phyloP scores from a whole-genome alignment of 2,329 filamentous ascomycete genomes.

The Pseudogymnoascus sp. region DNA sequence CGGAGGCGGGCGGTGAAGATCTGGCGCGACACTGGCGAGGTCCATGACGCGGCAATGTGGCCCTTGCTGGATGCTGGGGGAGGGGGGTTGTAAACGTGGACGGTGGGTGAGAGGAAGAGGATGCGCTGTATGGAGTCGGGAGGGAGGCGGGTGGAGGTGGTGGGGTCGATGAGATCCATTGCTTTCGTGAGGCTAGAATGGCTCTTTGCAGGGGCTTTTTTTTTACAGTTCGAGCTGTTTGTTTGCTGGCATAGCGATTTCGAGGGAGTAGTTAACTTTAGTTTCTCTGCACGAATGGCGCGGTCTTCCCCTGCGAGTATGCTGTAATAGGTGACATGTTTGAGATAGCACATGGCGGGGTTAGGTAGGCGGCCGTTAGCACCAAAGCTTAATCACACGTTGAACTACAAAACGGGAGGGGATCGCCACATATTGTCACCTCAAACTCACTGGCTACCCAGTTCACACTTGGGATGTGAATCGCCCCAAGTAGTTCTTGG shows the following conservation, averaged over 20 bases:
- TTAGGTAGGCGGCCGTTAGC: not conserved
- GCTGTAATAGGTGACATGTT: not conserved
- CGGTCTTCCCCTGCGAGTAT: not conserved
- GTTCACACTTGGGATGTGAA: not conserved
- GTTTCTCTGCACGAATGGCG: not conserved
- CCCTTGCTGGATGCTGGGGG: slow-evolving; percentile 70
- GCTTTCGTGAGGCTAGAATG: not conserved
- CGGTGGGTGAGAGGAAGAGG: slow-evolving; percentile 64
- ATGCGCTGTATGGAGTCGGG: slow-evolving; percentile 75
- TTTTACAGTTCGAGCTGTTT: not conserved
- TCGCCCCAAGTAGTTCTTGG: not conserved
- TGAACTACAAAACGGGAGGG: not conserved
- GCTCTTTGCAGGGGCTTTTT: no score
- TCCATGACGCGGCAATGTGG: slow-evolving; percentile 72
- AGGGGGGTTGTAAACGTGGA: slow-evolving; percentile 84
- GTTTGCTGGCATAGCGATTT: not conserved
- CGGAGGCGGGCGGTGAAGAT: slow-evolving; percentile 83
- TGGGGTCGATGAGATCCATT: slow-evolving; percentile 48
- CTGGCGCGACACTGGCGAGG: slow-evolving; percentile 56
- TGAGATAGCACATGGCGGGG: not conserved
- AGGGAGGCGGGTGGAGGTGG: slow-evolving; percentile 60
- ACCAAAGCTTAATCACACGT: not conserved
- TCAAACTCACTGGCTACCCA: not conserved
- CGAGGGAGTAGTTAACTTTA: not conserved
- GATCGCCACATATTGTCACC: not conserved